Evolutionary conservation across 805 yeast species (phyloP), one percentile per base, ranked within the genome.

Genomic region (Teunomyces gatunensis): DNA sequence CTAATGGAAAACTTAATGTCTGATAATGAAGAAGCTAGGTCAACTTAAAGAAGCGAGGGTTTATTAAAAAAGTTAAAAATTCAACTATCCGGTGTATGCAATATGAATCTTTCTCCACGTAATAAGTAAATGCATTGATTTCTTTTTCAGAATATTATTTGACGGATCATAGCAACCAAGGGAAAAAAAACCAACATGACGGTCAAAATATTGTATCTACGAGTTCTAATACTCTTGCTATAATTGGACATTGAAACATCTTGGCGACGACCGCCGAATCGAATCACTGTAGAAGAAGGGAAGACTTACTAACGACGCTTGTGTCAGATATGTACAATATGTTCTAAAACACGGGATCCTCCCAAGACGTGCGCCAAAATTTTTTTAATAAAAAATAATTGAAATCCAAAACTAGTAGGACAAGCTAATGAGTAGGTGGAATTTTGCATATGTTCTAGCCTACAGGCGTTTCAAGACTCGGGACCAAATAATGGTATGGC

Each of bases 91-190:
- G 9, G 13, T 20, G 21, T 17, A 17, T 35, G 23, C 23, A 17
- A 4, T 35, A 17, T 35, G 15, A 35, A 35, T 35, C 39, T 35
- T 35, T 35, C 39, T 35, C 20, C 39, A 35, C 39, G 39, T 35
- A 35, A 18, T 17, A 35, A 11, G 39, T 35, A 35, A 35, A 10
- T 18, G 13, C 23, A 17, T 17, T 17, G 15, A 20, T 35, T 35
- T 35, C 27, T 35, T 35, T 35, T 35, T 35, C 27, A 17, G 4
- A 10, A 17, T 35, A 35, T 35, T 35, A 35, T 35, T 35, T 35
- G 13, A 20, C 39, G 13, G 10, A 35, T 20, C 27, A 4, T 10
- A 35, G 39, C 39, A 35, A 20, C 18, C 23, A 17, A 35, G 39
- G 20, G 23, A 15, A 30, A 30, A 30, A 6, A 30, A 30, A 6